Base-by-base conservation (phyloP, 768 basidiomycete genomes). In the Sporobolomyces roseus region DNA sequence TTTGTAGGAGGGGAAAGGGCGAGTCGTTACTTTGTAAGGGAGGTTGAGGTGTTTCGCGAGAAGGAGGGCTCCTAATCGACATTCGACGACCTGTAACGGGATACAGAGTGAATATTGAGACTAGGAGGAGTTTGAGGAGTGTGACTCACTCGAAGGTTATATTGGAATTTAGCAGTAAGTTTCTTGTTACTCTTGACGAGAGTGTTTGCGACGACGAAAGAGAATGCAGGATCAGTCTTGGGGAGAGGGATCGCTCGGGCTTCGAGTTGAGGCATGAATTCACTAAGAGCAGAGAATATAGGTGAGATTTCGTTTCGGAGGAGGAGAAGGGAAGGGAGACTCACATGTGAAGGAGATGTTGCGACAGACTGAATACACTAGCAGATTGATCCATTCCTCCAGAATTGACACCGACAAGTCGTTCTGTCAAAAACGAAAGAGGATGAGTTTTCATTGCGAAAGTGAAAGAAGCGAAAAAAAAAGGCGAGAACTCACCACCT, bases 381-480 rank as follows among this genome's bases (percentile, higher is more conserved):
- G 91, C 90, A 1, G 91, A 88, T 82, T 93, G 91, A 77, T 94
- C 92, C 88, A 93, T 89, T 1, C 79, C 79, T 33, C 79, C 79
- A 8, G 75, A 76, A 60, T 77, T 76, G 59, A 80, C 77, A 25
- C 77, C 77, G 48, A 76, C 75, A 30, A 75, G 67, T 10, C 75
- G 66, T 38, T 75, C 74, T 67, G 60, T 41, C 38, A 17, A 9
- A 17, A 9, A 16, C 38, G 17, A 9, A 9, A 41, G 17, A 41
- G 38, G 38, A n/a, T n/a, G n/a, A n/a, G n/a, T n/a, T 17, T 17
- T 41, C 38, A 41, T 9, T 17, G 9, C 38, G 17, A 41, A 41
- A 41, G 10, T 41, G 10, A 17, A 41, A 41, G 17, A 41, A 41
- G 17, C 10, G 17, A 41, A 17, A 41, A 17, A 41, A 41, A 41